Conservation (phyloP, 441 rosid species). For the Brassica balearica region DNA sequence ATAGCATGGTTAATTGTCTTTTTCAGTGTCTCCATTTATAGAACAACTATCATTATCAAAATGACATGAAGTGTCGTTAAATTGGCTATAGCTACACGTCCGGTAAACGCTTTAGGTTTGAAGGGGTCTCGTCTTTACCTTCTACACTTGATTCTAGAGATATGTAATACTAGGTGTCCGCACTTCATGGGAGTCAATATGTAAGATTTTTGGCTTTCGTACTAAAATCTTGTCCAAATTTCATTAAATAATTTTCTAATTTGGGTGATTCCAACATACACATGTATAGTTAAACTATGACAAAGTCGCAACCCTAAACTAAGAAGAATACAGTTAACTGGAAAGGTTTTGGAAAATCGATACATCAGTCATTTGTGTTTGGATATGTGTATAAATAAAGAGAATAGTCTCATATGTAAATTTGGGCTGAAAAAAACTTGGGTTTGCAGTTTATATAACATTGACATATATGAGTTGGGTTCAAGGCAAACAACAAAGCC, state of each 20-base stretch:
- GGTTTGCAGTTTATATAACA: neutral
- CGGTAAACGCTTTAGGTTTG: too few relatives aligned
- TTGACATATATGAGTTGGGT: neutral
- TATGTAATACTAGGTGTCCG: too few relatives aligned
- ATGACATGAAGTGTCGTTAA: neutral
- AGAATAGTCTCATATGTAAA: neutral
- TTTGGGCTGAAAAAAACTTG: neutral
- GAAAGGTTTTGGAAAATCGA: neutral
- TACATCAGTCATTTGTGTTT: neutral
- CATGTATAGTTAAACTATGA: neutral
- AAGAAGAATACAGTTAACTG: neutral
- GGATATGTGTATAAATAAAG: neutral
- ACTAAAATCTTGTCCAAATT: neutral
- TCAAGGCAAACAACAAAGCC: slow-evolving; percentile 7
- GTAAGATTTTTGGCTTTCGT: neutral
- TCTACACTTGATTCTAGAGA: too few relatives aligned
- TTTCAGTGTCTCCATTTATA: neutral
- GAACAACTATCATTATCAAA: neutral
- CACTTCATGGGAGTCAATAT: neutral
- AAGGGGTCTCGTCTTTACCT: too few relatives aligned
- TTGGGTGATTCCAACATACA: neutral
- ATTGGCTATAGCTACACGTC: neutral
- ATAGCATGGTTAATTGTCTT: too few relatives aligned
- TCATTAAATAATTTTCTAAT: neutral
- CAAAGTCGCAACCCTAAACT: neutral